Base-by-base conservation (phyloP, 1,284 basidiomycete genomes). In the Stereum hirsutum region DNA sequence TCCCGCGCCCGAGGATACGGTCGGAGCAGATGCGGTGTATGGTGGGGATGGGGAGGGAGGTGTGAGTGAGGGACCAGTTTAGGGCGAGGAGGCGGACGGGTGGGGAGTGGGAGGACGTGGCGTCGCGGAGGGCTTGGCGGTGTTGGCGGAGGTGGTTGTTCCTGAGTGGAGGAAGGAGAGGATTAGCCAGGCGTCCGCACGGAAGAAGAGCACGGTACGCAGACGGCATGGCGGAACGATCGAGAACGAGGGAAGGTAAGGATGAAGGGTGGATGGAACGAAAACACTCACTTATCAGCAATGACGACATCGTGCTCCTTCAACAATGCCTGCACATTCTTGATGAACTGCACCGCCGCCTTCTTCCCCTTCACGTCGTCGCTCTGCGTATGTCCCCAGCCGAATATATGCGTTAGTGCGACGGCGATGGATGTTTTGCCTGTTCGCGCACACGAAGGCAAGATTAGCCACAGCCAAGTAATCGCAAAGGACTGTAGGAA, bases 361-460 rank as follows among this genome's bases (percentile, higher is more conserved):
- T 86, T 93, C 63, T 94, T 98, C 10, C 64, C 72, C 33, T 74
- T 68, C 4, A 97, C 75, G 55, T 98, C 89, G 61, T 99, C 96
- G 54, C 86, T 91, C 59, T 99, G 95, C 0, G 86, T 89, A 56
- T 98, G 93, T 0, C 71, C 87, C 47, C 90, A 93, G 0, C 72
- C 75, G 53, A 93, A 96, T 1, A 99, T 69, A 45, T 82, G 69
- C 1, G 69, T 50, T 2, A 99, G 74, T 0, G 92, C 91, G 4
- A 96, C 66, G 0, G 87, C 75, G 8, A 99, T 69, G 0, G 86
- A 66, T 0, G 96, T 99, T 70, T 99, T 99, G 24, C 90, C 89
- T 91, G 49, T n/a, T n/a, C n/a, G n/a, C n/a, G n/a, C n/a, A n/a
- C n/a, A n/a, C n/a, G n/a, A n/a, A n/a, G n/a, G n/a, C 1, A 34